These are phyloP conservation scores for Ganoderma lingzhi DNA, from an alignment of 1,284 basidiomycete species.

Conservation along the genomic window DNA sequence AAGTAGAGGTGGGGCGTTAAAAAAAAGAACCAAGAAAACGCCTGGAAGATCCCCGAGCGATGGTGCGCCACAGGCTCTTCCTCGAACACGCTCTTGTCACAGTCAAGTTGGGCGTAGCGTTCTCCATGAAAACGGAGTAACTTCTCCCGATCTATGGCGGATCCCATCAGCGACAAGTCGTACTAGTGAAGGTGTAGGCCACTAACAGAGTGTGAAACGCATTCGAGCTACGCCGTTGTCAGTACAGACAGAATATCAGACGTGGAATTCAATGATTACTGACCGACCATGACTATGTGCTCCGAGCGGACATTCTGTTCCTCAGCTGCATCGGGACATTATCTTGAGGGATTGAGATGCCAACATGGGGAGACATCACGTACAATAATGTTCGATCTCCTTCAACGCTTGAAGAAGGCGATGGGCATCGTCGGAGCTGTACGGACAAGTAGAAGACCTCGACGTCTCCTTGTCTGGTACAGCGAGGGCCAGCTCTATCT, in stretches of 20 bases:
- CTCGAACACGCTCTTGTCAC: not conserved
- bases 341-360: not conserved
- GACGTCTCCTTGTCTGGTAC: conserved; percentile 33
- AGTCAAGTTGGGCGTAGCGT: conserved; percentile 34
- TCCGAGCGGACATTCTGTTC: not conserved
- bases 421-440: conserved; percentile 19
- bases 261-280: not conserved
- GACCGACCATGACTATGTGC: not conserved
- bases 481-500: too few species aligned
- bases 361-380: not conserved
- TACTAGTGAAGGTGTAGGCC: too few species aligned
- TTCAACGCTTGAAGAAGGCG: conserved; percentile 15
- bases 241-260: not conserved
- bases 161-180: too few species aligned
- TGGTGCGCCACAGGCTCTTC: not conserved
- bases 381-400: conserved; percentile 8
- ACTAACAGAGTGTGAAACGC: not conserved
- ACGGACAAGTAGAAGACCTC: conserved; percentile 28
- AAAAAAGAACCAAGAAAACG: conserved; percentile 36
- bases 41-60: conserved; percentile 28
- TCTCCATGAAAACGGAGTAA: conserved; percentile 36
- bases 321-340: too few species aligned
- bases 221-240: not conserved
- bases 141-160: conserved; percentile 12
- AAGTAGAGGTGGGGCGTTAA: conserved; percentile 35